These are phyloP conservation scores for Bruguiera hainesii DNA, from an alignment of 441 rosid genomes.

Conservation along the genomic window DNA sequence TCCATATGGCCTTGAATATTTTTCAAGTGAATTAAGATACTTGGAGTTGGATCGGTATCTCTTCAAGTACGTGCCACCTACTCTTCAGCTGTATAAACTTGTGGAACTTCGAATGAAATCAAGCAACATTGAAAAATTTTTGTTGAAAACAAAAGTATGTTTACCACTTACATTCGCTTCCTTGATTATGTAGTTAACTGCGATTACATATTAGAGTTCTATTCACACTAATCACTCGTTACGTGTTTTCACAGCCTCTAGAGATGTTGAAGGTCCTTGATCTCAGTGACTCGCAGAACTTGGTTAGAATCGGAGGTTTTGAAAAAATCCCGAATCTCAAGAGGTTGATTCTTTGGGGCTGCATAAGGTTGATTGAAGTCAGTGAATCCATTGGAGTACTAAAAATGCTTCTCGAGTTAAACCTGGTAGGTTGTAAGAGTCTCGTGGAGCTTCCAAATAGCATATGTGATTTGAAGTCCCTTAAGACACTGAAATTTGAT, in stretches of 20 bases:
- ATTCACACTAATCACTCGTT: not conserved
- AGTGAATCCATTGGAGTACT: conserved; percentile 7
- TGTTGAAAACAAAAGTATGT: no score
- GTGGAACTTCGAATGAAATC: no score
- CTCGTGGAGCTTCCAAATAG: conserved; percentile 17
- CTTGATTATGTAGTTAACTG: not conserved
- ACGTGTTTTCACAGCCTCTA: conserved; percentile 4
- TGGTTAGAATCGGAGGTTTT: conserved; percentile 20
- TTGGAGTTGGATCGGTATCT: conserved; percentile 28
- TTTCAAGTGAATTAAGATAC: conserved; percentile 21
- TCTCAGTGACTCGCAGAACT: conserved; percentile 16
- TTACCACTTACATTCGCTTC: no score
- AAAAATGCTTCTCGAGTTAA: not conserved
- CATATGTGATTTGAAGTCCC: conserved; percentile 11
- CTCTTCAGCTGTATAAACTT: conserved; percentile 2
- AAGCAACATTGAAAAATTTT: no score
- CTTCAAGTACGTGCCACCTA: conserved; percentile 8
- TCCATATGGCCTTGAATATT: not conserved
- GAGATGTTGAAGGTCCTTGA: conserved; percentile 24
- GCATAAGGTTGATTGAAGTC: conserved; percentile 11
- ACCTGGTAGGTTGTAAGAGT: conserved; percentile 11
- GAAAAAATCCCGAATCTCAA: conserved; percentile 15
- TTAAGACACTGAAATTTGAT: conserved; percentile 15
- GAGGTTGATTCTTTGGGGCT: conserved; percentile 18
- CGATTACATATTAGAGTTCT: not conserved